Percentiles rank a stretch among this genome's conserved stretches.
Conservation (phyloP, 2,329 filamentous ascomycete species). For the Incumbomyces lentus region DNA sequence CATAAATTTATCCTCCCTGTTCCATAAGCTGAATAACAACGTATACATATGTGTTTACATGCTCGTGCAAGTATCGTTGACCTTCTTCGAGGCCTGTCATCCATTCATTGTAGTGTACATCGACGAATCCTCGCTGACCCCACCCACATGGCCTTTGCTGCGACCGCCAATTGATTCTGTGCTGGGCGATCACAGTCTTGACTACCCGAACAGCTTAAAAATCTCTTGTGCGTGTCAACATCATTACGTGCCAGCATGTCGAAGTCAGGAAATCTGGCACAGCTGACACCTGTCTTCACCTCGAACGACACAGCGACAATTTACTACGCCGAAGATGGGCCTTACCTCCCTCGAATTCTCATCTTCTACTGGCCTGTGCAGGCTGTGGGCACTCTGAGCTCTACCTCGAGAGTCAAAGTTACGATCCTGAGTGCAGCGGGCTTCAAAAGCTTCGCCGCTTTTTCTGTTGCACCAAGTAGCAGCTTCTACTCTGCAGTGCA, state of each 20-base stretch:
- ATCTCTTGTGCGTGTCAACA: neutral
- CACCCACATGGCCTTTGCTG: slow-evolving; percentile 1
- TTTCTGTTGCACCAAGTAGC: slow-evolving; percentile 88
- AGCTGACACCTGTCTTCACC: slow-evolving; percentile 18
- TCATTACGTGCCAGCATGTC: slow-evolving; percentile 13
- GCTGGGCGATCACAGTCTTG: neutral
- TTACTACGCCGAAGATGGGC: slow-evolving; percentile 78
- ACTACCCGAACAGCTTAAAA: neutral
- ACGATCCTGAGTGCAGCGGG: slow-evolving; percentile 87
- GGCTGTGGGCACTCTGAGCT: slow-evolving; percentile 73
- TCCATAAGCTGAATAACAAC: no score
- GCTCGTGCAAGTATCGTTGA: no score
- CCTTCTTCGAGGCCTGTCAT: no score
- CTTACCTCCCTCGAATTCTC: slow-evolving; percentile 67
- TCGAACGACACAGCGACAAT: slow-evolving; percentile 42
- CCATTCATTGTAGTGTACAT: no score
- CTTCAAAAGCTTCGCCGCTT: slow-evolving; percentile 76
- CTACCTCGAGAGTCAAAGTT: slow-evolving; percentile 86
- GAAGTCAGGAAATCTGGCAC: slow-evolving; percentile 21
- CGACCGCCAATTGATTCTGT: slow-evolving; percentile 3
- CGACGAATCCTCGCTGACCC: neutral
- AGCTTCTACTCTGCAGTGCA: slow-evolving; percentile 84
- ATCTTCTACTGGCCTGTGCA: slow-evolving; percentile 89
- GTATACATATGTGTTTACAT: no score
- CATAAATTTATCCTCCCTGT: neutral